A percentile compares a stretch with the other conserved stretches of the same genome.
Evolutionary conservation across 1,139 yeast species (phyloP).

Genomic region (Candida tropicalis): DNA sequence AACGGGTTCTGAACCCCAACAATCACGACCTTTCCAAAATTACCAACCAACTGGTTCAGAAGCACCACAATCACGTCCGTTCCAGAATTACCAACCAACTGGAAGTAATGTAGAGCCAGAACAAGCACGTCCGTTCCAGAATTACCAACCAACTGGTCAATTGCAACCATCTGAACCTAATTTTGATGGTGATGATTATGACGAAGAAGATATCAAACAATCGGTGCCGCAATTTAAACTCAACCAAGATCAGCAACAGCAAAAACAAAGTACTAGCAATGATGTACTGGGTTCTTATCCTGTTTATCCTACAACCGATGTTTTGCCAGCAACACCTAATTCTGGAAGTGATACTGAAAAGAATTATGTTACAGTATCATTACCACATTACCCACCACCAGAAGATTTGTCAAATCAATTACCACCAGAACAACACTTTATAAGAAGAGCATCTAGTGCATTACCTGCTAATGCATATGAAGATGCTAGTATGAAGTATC

Average conservation of each 20-base stretch:
- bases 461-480: constrained; percentile 20
- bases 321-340: constrained; percentile 13
- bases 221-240: constrained; percentile 7
- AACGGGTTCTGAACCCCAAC: constrained; percentile 6
- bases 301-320: constrained; percentile 14
- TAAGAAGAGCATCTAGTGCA: constrained; percentile 17
- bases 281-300: constrained; percentile 6
- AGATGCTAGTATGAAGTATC: constrained; percentile 23
- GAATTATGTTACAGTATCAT: constrained; percentile 14
- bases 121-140: constrained; percentile 6
- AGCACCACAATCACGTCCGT: constrained; percentile 2
- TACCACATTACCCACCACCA: constrained; percentile 19
- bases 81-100: constrained; percentile 6
- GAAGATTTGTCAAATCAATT: constrained; percentile 15
- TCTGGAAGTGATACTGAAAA: constrained; percentile 10
- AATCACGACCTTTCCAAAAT: constrained; percentile 1
- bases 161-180: constrained; percentile 15
- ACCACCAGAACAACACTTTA: constrained; percentile 13
- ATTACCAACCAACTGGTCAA: constrained; percentile 7
- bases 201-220: constrained; percentile 4
- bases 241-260: constrained; percentile 5
- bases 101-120: not conserved
- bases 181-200: constrained; percentile 11
- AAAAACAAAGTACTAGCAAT: constrained; percentile 2
- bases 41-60: constrained; percentile 2